phyloP scores from a whole-genome alignment of 139 green algal species.

The Asterochloris erici region DNA sequence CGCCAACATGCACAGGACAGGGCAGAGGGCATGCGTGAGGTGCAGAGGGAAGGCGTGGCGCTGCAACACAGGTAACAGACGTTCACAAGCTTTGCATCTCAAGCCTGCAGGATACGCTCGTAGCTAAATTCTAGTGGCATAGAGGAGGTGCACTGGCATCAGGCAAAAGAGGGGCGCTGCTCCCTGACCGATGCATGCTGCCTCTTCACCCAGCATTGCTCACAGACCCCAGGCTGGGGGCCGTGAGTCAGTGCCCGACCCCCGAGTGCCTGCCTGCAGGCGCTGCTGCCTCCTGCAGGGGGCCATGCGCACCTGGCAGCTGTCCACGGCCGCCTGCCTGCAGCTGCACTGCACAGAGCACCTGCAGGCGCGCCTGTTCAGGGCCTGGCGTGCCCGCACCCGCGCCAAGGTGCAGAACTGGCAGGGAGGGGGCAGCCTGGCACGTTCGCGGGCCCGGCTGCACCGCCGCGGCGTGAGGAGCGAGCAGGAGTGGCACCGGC shows the following conservation, averaged over 20 bases:
- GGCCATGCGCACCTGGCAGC: background rate
- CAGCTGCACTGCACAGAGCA: conserved; percentile 2
- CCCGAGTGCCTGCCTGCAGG: background rate
- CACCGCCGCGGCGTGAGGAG: background rate
- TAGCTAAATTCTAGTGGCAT: background rate
- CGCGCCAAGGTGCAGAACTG: conserved; percentile 3
- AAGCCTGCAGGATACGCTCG: background rate
- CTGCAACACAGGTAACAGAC: background rate
- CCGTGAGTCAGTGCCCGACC: background rate
- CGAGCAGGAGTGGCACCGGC: conserved; percentile 10
- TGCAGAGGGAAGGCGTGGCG: background rate
- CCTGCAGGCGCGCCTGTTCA: background rate
- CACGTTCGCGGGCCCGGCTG: background rate
- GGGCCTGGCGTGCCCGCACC: background rate
- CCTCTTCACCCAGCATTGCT: background rate
- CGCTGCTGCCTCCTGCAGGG: background rate
- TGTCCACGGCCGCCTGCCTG: background rate
- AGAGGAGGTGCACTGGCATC: background rate
- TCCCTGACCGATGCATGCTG: background rate
- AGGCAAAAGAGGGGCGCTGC: no score
- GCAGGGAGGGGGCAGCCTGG: background rate
- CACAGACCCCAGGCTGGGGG: background rate
- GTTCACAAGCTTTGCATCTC: background rate
- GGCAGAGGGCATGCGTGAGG: background rate
- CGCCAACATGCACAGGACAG: background rate